phyloP scores from a whole-genome alignment of 345 rosid genomes.

The Limnanthes douglasii region DNA sequence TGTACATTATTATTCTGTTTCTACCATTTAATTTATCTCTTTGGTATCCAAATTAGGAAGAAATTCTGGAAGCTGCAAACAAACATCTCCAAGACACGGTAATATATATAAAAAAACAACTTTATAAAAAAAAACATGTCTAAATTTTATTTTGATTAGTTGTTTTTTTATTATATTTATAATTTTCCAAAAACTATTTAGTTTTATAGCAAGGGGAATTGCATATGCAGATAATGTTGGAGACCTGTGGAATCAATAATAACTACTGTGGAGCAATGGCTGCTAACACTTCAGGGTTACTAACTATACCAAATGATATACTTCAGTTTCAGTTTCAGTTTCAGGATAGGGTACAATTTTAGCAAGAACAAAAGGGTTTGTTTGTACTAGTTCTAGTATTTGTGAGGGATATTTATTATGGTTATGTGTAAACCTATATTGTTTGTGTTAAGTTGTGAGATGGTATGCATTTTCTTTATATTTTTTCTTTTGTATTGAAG shows the following conservation, averaged over 20 bases:
- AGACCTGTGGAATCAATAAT: constrained; percentile 15
- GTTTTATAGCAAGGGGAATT: too few relatives aligned
- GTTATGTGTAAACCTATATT: too few relatives aligned
- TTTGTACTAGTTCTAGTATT: too few relatives aligned
- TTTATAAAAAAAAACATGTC: background rate
- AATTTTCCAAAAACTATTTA: too few relatives aligned
- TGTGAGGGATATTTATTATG: too few relatives aligned
- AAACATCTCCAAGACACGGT: constrained; percentile 72
- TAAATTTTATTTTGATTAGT: background rate
- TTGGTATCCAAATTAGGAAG: constrained; percentile 61
- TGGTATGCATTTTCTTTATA: too few relatives aligned
- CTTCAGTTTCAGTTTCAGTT: constrained; percentile 47
- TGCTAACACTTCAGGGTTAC: constrained; percentile 34
- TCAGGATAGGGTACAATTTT: too few relatives aligned
- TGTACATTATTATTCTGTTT: background rate
- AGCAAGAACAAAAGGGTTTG: too few relatives aligned
- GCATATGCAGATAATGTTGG: constrained; percentile 62
- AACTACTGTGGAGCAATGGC: constrained; percentile 28
- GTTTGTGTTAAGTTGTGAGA: too few relatives aligned
- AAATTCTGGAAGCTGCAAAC: constrained; percentile 55
- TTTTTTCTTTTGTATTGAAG: too few relatives aligned
- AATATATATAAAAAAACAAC: background rate
- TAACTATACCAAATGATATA: constrained; percentile 42
- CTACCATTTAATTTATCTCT: background rate
- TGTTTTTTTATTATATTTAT: too few relatives aligned